Percentiles rank a stretch among this genome's conserved stretches.
Conservation (phyloP, 495 filamentous ascomycete species). For the Cairneyella variabilis region DNA sequence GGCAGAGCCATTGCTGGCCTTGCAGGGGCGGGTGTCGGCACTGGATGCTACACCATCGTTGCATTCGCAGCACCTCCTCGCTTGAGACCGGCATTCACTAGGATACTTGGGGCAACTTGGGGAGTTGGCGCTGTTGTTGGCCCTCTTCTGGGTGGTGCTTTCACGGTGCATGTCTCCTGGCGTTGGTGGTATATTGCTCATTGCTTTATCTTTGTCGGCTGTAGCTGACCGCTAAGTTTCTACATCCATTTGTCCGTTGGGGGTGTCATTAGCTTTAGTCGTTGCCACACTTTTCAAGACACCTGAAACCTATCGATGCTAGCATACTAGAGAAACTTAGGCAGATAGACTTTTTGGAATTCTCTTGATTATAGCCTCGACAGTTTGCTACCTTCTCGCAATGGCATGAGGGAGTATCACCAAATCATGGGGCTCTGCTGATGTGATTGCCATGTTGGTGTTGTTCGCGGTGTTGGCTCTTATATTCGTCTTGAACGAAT, state of each 20-base stretch:
- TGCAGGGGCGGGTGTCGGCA: slow-evolving; percentile 76
- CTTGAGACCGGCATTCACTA: slow-evolving; percentile 57
- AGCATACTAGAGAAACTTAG: slow-evolving; percentile 26
- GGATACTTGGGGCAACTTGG: slow-evolving; percentile 12
- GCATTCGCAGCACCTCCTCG: slow-evolving; percentile 67
- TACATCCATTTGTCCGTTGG: slow-evolving; percentile 61
- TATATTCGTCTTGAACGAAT: slow-evolving; percentile 34
- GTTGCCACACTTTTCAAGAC: slow-evolving; percentile 39
- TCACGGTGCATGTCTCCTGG: slow-evolving; percentile 56
- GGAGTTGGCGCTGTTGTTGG: slow-evolving; percentile 32
- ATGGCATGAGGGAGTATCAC: slow-evolving; percentile 60
- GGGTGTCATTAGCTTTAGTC: slow-evolving; percentile 37
- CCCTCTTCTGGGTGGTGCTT: too few species aligned
- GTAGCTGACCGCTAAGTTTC: slow-evolving; percentile 39
- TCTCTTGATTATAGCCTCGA: slow-evolving; percentile 42
- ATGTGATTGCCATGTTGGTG: slow-evolving; percentile 42
- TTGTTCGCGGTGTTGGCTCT: slow-evolving; percentile 40
- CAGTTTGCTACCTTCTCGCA: slow-evolving; percentile 55
- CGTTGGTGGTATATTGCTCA: slow-evolving; percentile 52
- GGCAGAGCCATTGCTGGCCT: slow-evolving; percentile 54
- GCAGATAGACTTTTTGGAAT: slow-evolving; percentile 50
- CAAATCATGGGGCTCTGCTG: slow-evolving; percentile 44
- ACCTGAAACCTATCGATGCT: background rate
- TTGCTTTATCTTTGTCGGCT: background rate
- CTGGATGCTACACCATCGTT: slow-evolving; percentile 76